Conservation (phyloP, 768 basidiomycete species). For the Amyloporia xantha region DNA sequence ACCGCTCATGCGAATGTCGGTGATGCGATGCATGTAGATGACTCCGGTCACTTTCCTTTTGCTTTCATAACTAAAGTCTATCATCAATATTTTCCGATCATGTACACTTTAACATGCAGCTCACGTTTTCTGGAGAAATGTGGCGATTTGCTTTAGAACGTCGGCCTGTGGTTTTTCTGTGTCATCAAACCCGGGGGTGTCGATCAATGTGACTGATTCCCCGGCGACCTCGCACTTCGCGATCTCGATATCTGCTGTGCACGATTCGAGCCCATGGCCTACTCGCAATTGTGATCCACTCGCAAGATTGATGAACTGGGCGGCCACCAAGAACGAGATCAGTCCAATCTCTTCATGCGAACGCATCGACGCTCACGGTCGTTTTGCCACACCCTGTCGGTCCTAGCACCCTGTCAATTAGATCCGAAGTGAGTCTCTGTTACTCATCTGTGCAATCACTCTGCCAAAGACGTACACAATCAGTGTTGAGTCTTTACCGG, state of each 20-base stretch:
- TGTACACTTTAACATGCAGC: constrained; percentile 1
- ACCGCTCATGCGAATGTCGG: constrained; percentile 29
- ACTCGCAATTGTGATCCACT: constrained; percentile 11
- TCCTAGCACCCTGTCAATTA: neutral
- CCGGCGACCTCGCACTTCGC: constrained; percentile 11
- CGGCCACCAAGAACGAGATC: constrained; percentile 4
- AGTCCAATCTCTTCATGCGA: constrained; percentile 13
- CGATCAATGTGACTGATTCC: constrained; percentile 12
- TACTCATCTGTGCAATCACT: neutral
- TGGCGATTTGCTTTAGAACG: constrained; percentile 1
- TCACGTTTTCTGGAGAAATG: constrained; percentile 1
- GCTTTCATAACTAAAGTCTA: constrained; percentile 8
- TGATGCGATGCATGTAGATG: constrained; percentile 29
- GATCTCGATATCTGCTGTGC: constrained; percentile 13
- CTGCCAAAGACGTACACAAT: neutral
- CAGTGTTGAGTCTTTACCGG: neutral
- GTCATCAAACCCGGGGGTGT: constrained; percentile 20
- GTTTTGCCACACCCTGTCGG: constrained; percentile 2
- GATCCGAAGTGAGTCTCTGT: too few relatives aligned
- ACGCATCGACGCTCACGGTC: constrained; percentile 12
- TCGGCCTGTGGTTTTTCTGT: constrained; percentile 2
- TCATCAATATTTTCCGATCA: neutral
- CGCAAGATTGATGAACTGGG: constrained; percentile 19
- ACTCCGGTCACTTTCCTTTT: constrained; percentile 23
- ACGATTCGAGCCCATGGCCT: constrained; percentile 14